These are phyloP conservation scores for Pyrus bretschneideri DNA, from an alignment of 306 rosid species.

Conservation along the genomic window DNA sequence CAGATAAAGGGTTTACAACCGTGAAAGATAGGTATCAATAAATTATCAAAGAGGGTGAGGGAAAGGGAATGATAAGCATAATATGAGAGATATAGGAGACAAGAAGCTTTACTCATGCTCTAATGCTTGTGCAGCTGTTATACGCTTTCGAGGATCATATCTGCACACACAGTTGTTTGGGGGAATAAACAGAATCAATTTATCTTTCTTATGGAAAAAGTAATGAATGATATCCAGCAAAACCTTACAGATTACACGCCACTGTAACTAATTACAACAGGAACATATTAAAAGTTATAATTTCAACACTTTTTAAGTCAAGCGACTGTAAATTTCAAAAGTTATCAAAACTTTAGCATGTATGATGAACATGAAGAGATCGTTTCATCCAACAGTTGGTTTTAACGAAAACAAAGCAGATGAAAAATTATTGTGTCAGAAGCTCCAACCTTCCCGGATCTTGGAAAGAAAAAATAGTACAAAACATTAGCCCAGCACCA, in stretches of 20 bases:
- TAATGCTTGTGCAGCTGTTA: conserved; percentile 87
- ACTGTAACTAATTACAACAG: neutral
- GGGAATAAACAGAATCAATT: neutral
- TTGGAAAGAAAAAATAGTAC: neutral
- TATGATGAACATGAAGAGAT: neutral
- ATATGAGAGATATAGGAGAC: neutral
- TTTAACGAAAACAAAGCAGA: neutral
- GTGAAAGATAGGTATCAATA: neutral
- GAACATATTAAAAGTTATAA: neutral
- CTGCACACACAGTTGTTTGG: conserved; percentile 34
- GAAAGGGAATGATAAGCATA: conserved; percentile 2
- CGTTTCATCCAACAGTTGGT: neutral
- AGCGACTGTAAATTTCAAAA: neutral
- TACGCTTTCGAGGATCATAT: conserved; percentile 93
- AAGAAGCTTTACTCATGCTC: conserved; percentile 76
- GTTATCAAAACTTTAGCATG: neutral
- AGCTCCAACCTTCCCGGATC: neutral
- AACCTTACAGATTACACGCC: neutral
- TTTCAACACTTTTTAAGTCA: neutral
- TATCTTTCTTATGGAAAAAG: neutral
- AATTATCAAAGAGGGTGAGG: neutral
- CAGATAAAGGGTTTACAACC: neutral
- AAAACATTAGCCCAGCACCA: neutral
- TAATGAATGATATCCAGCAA: neutral
- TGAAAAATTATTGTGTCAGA: neutral